phyloP scores from a whole-genome alignment of 2,329 filamentous ascomycete species.

The Hymenoscyphus salicellus region DNA sequence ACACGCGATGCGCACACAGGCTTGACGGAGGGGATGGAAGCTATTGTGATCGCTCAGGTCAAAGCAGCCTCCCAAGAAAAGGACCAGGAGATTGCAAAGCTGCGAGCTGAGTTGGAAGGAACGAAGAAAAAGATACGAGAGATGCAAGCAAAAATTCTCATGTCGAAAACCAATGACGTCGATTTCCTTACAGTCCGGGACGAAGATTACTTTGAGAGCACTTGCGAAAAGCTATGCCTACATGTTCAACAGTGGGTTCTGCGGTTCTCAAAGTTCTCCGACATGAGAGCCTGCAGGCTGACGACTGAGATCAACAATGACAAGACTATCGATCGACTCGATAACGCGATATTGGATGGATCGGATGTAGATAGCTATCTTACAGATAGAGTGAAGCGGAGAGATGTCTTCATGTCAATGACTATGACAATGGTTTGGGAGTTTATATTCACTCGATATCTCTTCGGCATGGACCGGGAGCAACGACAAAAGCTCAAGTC shows the following conservation, averaged over 20 bases:
- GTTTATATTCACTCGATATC: conserved; percentile 94
- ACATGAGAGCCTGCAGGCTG: conserved; percentile 80
- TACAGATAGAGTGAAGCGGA: conserved; percentile 78
- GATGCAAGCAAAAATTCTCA: conserved; percentile 57
- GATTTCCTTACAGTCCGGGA: conserved; percentile 77
- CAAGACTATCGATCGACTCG: conserved; percentile 88
- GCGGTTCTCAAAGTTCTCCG: conserved; percentile 96
- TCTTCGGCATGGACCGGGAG: conserved; percentile 98
- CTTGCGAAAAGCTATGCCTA: conserved; percentile 91
- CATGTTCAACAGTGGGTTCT: conserved; percentile 97
- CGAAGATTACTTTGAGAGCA: conserved; percentile 92
- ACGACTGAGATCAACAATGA: conserved; percentile 85
- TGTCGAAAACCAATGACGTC: conserved; percentile 58
- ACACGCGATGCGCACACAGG: conserved; percentile 62
- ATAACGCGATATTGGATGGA: conserved; percentile 91
- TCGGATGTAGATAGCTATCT: conserved; percentile 89
- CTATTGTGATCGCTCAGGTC: conserved; percentile 59
- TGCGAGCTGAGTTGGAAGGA: conserved; percentile 72
- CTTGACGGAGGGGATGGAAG: conserved; percentile 61
- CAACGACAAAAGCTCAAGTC: conserved; percentile 96
- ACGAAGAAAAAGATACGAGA: conserved; percentile 62
- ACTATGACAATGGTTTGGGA: conserved; percentile 99
- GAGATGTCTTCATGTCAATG: conserved; percentile 97
- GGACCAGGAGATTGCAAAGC: conserved; percentile 74
- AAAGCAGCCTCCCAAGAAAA: conserved; percentile 70